Base-by-base conservation (phyloP, 2,329 filamentous ascomycete genomes). In the Fusarium sp. region DNA sequence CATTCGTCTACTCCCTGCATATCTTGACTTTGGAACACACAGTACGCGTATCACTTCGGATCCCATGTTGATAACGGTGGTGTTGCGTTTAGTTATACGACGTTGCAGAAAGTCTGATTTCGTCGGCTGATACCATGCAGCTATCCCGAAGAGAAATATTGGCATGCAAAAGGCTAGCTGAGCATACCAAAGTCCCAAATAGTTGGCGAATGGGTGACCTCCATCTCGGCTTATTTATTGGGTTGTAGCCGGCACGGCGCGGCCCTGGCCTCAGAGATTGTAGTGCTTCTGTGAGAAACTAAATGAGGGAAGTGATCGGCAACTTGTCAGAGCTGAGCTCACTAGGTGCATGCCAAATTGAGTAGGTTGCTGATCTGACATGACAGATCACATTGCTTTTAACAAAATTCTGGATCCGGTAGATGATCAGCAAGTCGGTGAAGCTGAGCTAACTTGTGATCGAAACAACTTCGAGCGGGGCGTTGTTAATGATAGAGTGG, bases 1-100 rank as follows among this genome's bases (percentile, higher is more conserved):
- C 32, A 54, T 38, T 38, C 3, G 11, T 26, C 0, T 17, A 1
- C 5, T 28, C 10, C 51, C 10, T 54, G 7, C 35, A 26, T 26
- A 17, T 22, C 10, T 7, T 22, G 32, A 26, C 18, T 18, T 5
- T 28, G 24, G 1, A 18, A 4, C 1, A 3, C 0, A 53, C 28
- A 20, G 45, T 28, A 38, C 32, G 50, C 32, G 24, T 26, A 26
- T 26, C 26, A 26, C 26, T 26, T 22, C 1, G 2, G 12, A 22
- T 6, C 1, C 18, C 1, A 12, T 7, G 8, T 20, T 24, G 15
- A 12, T 7, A 7, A 35, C 9, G 7, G 18, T 38, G 6, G 12
- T n/a, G 26, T 24, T 18, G 4, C 9, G 15, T n/a, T 6, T 15
- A 11, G 5, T 11, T n/a, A 38, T 51, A 3, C 18, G 56, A 59